Percentiles rank a stretch among this genome's conserved stretches.
Conservation (phyloP, 192 early-diverging fungal genomes). For the Coemansia sp. region DNA sequence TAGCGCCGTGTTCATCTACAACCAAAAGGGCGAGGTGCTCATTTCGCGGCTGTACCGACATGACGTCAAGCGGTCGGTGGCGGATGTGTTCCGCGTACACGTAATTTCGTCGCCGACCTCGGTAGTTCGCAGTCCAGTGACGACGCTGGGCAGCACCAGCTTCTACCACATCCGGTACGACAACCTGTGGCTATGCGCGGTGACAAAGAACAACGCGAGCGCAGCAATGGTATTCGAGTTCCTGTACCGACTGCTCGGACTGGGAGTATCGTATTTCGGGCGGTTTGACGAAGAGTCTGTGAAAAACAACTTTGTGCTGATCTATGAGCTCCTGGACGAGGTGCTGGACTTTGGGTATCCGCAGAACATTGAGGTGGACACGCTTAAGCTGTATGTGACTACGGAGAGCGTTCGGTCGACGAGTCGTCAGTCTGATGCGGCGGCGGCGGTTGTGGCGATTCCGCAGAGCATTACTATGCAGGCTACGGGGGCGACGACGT, state of each 20-base stretch:
- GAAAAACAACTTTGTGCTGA: constrained; percentile 86
- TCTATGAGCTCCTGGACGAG: constrained; percentile 88
- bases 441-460: constrained; percentile 44
- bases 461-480: constrained; percentile 90
- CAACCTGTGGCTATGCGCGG: constrained; percentile 90
- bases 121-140: constrained; percentile 76
- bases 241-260: constrained; percentile 71
- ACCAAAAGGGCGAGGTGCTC: constrained; percentile 98
- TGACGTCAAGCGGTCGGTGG: constrained; percentile 95
- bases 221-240: constrained; percentile 84
- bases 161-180: constrained; percentile 98
- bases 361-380: constrained; percentile 83
- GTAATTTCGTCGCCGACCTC: constrained; percentile 90
- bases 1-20: constrained; percentile 95
- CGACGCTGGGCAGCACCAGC: constrained; percentile 85
- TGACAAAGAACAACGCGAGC: constrained; percentile 78
- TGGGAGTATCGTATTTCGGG: constrained; percentile 79
- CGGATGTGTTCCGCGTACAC: constrained; percentile 97
- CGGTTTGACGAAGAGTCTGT: constrained; percentile 83
- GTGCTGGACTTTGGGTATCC: constrained; percentile 88
- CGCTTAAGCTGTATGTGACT: constrained; percentile 85
- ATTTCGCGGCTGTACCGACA: constrained; percentile 94
- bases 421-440: constrained; percentile 14
- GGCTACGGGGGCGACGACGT: constrained; percentile 93
- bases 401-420: constrained; percentile 85